Evolutionary conservation across 108 stramenopile genomes (phyloP), one percentile per base, ranked within the genome.

Genomic region (Skeletonema costatum): DNA sequence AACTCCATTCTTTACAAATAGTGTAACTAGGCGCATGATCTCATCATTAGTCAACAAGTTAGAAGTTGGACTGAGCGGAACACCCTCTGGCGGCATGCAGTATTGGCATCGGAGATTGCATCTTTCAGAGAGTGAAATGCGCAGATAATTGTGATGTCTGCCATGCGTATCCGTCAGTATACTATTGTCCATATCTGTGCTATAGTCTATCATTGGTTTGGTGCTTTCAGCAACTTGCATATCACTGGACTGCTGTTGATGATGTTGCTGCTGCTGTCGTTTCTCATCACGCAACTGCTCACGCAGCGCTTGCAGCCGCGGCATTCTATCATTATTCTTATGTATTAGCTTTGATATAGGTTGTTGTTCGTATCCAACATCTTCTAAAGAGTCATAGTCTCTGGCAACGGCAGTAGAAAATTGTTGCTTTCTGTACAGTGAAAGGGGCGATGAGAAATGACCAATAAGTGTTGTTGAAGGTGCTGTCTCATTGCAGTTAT

Each of bases 1-100:
- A 36, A 95, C 96, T 11, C 98, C 98, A 39, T 86, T 72, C 8
- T 85, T 67, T 5, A 85, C 90, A 81, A 98, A 98, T 56, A 93
- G 75, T 7, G 63, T 41, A 1, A 90, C 94, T 21, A 99, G 67
- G 50, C 87, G 83, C 68, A 93, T 46, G 42, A 98, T 90, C 83
- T 99, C 99, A 17, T 88, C 79, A 21, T 86, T 82, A 36, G 77
- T 88, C 21, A 99, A 78, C 68, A 99, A 77, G 41, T 93, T 80
- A 29, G 83, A 71, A 16, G 93, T 63, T 5, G 89, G 90, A 41
- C 89, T 86, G 32, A 89, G 67, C 30, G 92, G 89, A 9, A 98
- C 97, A 42, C 98, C 99, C 31, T 98, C 92, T 56, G 87, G 92
- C 5, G 99, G 99, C 99, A 99, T 99, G 86, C 99, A 99, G 71